A percentile compares a stretch with the other conserved stretches of the same genome.
Conservation (phyloP, 1,284 basidiomycete genomes). For the Pseudozyma hubeiensis region DNA sequence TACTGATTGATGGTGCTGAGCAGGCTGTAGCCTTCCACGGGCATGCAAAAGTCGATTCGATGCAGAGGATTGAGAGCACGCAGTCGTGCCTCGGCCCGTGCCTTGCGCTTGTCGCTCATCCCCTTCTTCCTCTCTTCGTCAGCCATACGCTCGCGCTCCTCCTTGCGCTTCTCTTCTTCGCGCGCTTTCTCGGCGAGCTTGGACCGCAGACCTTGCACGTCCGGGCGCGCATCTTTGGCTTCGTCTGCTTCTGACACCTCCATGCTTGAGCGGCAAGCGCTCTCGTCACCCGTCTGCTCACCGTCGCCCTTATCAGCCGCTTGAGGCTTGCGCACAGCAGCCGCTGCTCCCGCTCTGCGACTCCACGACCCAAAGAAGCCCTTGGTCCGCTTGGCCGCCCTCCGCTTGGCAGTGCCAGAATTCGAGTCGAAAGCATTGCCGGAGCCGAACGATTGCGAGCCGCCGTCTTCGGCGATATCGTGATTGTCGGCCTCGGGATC, state of each 20-base stretch:
- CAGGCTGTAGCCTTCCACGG: conserved; percentile 47
- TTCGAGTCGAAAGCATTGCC: conserved; percentile 26
- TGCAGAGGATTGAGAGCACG: conserved; percentile 49
- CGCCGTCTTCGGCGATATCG: conserved; percentile 40
- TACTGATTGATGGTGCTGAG: conserved; percentile 55
- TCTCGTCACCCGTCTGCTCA: conserved; percentile 25
- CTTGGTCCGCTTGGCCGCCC: conserved; percentile 27
- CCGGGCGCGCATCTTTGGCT: conserved; percentile 21
- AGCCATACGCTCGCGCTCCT: conserved; percentile 21
- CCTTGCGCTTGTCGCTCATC: conserved; percentile 32
- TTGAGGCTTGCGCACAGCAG: conserved; percentile 15
- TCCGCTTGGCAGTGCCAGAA: conserved; percentile 29
- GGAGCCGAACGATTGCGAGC: conserved; percentile 34
- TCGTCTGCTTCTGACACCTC: conserved; percentile 31
- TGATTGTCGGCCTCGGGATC: conserved; percentile 29
- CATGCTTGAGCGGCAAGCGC: conserved; percentile 19
- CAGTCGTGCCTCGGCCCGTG: conserved; percentile 34
- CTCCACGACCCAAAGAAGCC: conserved; percentile 45
- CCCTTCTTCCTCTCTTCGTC: conserved; percentile 40
- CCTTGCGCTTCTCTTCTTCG: conserved; percentile 35
- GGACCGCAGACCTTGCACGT: conserved; percentile 16
- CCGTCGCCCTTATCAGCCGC: conserved; percentile 17
- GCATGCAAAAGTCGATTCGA: conserved; percentile 54
- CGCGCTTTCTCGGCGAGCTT: conserved; percentile 22
- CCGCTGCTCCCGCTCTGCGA: conserved; percentile 29